These are phyloP conservation scores for Geotrichum reessii DNA, from an alignment of 1,139 yeast genomes.

Conservation along the genomic window DNA sequence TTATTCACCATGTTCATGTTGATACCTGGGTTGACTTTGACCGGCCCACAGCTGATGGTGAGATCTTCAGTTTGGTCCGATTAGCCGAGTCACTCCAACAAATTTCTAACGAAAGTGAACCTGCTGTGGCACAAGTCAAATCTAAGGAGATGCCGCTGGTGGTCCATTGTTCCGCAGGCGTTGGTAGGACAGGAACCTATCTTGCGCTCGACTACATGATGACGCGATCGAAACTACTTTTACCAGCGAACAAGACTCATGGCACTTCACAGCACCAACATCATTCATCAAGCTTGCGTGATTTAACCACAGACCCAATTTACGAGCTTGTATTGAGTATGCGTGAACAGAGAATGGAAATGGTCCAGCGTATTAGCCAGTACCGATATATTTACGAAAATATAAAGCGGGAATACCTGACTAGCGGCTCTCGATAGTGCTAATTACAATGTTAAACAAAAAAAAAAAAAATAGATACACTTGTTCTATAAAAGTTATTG, in stretches of 20 bases:
- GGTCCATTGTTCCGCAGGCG: constrained; percentile 82
- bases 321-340: constrained; percentile 41
- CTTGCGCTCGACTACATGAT: constrained; percentile 58
- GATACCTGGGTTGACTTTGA: constrained; percentile 54
- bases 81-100: constrained; percentile 28
- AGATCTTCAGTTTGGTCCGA: constrained; percentile 37
- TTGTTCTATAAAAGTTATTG: background rate
- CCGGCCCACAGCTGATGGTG: constrained; percentile 40
- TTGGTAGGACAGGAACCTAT: constrained; percentile 78
- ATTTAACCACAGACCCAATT: constrained; percentile 28
- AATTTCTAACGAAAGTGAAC: background rate
- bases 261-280: background rate
- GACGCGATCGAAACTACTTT: constrained; percentile 16
- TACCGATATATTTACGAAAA: constrained; percentile 45
- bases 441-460: background rate
- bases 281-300: background rate
- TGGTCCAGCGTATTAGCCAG: constrained; percentile 63
- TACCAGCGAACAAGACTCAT: background rate
- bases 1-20: constrained; percentile 50
- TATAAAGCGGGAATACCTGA: background rate
- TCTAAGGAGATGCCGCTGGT: constrained; percentile 37
- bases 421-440: background rate
- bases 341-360: constrained; percentile 53
- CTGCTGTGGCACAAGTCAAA: background rate
- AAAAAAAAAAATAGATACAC: background rate